Evolutionary conservation across 2,329 filamentous ascomycete genomes (phyloP).

Genomic region (Metarhizium anisopliae): DNA sequence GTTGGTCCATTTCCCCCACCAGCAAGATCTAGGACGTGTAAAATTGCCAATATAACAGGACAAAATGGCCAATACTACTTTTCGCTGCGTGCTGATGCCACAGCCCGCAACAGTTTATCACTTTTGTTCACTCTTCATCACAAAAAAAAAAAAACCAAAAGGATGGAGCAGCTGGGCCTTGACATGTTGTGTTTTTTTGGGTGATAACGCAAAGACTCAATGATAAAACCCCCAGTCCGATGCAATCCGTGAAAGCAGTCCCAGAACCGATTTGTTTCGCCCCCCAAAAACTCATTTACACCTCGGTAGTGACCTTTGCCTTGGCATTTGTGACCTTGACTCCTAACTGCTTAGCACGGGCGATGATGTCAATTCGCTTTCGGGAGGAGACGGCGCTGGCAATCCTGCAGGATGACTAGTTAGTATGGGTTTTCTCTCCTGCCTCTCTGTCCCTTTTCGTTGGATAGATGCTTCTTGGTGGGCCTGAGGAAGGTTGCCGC

Average conservation of each 20-base stretch:
- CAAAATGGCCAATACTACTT: background rate
- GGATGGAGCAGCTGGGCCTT: background rate
- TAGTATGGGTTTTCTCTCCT: background rate
- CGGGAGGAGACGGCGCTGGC: slow-evolving; percentile 95
- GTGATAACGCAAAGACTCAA: slow-evolving; percentile 2
- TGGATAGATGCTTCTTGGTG: too few relatives aligned
- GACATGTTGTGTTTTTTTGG: background rate
- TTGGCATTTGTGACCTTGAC: slow-evolving; percentile 99
- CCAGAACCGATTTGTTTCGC: slow-evolving; percentile 2
- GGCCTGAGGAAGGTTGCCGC: too few relatives aligned
- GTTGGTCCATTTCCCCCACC: too few relatives aligned
- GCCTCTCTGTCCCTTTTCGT: too few relatives aligned
- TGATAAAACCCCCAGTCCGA: slow-evolving; percentile 5
- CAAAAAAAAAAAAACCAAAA: background rate
- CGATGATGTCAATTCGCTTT: slow-evolving; percentile 97
- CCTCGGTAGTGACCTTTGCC: slow-evolving; percentile 96
- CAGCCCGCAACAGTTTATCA: background rate
- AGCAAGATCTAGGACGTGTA: too few relatives aligned
- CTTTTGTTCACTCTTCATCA: background rate
- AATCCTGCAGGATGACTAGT: slow-evolving; percentile 54
- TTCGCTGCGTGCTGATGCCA: background rate
- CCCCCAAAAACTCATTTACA: slow-evolving; percentile 37
- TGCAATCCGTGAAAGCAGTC: slow-evolving; percentile 7
- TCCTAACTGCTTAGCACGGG: slow-evolving; percentile 93
- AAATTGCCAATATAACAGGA: too few relatives aligned